Evolutionary conservation across 805 yeast genomes (phyloP), one percentile per base, ranked within the genome.

Genomic region (Cyberlindnera mycetangii): DNA sequence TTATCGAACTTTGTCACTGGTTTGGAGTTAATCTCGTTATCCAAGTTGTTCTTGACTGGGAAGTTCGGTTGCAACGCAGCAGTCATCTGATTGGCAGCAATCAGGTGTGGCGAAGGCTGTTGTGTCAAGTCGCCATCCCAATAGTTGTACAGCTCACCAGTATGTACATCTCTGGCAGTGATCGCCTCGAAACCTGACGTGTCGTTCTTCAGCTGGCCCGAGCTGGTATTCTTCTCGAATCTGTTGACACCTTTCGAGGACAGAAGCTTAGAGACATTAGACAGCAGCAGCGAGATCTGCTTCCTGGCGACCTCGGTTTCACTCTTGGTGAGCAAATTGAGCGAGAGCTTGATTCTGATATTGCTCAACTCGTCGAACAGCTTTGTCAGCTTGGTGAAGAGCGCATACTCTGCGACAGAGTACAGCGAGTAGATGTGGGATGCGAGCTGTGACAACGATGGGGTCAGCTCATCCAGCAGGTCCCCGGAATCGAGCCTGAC

Each of bases 41-140:
- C 51, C 20, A 66, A 54, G n/a, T 61, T 55, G 37, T 63, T 66
- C 7, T 65, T 54, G 5, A 70, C 60, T 2, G 95, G 95, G 61
- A 78, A 87, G 51, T 80, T 79, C 15, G 89, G 83, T 10, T 84
- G 78, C 46, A 89, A 67, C 0, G 95, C 90, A 62, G 82, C 75
- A 43, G 82, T 72, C 40, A 82, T 67, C 62, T 88, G 93, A 59
- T 76, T 81, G 37, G 75, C 72, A 14, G 90, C 85, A 45, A 89
- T 69, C 33, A 66, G 60, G 19, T 84, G 76, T 6, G 89, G 81
- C 32, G 72, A 64, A 2, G 76, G 65, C 41, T 63, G 68, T n/a
- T 47, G 39, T 7, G 37, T 9, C 12, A 54, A 11, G 19, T 59
- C 40, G 51, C 51, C 41, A 52, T 55, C 44, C 24, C 64, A 57